Evolutionary conservation across 495 filamentous ascomycete genomes (phyloP), one percentile per base, ranked within the genome.

Genomic region (Neurospora sp.): DNA sequence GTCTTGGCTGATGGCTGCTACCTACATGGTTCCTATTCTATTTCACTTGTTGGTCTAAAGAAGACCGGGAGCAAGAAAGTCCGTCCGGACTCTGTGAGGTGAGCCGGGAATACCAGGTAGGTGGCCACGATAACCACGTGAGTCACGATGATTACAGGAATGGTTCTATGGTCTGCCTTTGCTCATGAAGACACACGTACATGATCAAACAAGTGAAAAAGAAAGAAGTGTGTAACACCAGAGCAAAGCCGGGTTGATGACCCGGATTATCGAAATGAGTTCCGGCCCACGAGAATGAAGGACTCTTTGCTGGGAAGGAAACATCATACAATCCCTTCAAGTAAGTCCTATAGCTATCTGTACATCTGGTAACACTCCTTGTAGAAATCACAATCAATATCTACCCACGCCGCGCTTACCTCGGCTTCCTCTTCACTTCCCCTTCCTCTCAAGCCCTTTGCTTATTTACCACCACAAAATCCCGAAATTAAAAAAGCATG

Each of bases 111-210:
- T 62, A 31, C 13, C 6, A 31, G 43, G n/a, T 39, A 39, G 36
- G 24, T 13, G 54, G 24, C 24, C 54, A 66, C 13, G 15, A 62
- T 4, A 62, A 62, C 24, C 7, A 17, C 54, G 15, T 17, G 31
- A 38, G 38, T 19, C 43, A 71, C 5, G 72, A 62, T 10, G 15
- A 31, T 28, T 75, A 70, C 71, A 70, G 66, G 21, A 77, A 70
- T 69, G 24, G 24, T 28, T 31, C 8, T 4, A 17, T 19, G 2
- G 54, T 31, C 1, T 39, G 72, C 72, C 70, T 75, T 38, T 38
- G 73, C 71, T 42, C 70, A 62, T 70, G 62, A 59, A 70, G 39
- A 40, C 66, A 36, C 39, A 42, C 17, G 66, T 7, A 28, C 39
- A 28, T 37, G 71, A 21, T 21, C 15, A 43, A 21, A 15, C 15